phyloP scores from a whole-genome alignment of 78 protist species.

The Pigoraptor vietnamica region DNA sequence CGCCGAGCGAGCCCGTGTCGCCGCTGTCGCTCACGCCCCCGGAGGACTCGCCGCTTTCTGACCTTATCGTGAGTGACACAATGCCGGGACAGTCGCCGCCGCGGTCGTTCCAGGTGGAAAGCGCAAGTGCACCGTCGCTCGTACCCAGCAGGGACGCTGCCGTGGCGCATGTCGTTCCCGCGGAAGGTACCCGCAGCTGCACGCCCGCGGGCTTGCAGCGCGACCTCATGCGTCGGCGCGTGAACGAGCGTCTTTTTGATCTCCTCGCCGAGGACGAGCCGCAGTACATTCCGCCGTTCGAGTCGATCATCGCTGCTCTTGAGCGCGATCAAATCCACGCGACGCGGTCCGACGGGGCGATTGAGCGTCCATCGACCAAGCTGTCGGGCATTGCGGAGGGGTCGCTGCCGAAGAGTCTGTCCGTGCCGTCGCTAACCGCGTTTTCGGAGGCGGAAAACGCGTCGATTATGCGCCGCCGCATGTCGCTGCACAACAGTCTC shows the following conservation, averaged over 20 bases:
- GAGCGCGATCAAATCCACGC: not conserved
- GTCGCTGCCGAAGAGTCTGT: not conserved
- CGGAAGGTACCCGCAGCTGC: no score
- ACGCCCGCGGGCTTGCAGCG: no score
- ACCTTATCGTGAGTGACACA: not conserved
- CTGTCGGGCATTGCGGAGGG: no score
- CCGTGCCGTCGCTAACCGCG: not conserved
- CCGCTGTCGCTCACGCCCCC: not conserved
- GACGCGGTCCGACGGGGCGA: not conserved
- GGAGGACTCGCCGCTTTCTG: not conserved
- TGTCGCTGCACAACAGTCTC: not conserved
- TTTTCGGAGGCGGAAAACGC: not conserved
- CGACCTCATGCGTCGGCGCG: no score
- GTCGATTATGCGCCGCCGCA: not conserved
- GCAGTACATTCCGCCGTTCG: not conserved
- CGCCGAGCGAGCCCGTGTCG: not conserved
- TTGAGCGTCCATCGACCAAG: no score
- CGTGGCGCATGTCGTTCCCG: no score
- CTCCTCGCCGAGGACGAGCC: not conserved
- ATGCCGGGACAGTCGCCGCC: no score
- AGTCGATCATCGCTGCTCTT: not conserved
- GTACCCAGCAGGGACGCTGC: no score
- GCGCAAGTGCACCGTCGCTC: no score
- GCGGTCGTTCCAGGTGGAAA: no score
- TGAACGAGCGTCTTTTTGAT: no score